Evolutionary conservation across 805 yeast genomes (phyloP).

Genomic region (Saccharomycodes ludwigii): DNA sequence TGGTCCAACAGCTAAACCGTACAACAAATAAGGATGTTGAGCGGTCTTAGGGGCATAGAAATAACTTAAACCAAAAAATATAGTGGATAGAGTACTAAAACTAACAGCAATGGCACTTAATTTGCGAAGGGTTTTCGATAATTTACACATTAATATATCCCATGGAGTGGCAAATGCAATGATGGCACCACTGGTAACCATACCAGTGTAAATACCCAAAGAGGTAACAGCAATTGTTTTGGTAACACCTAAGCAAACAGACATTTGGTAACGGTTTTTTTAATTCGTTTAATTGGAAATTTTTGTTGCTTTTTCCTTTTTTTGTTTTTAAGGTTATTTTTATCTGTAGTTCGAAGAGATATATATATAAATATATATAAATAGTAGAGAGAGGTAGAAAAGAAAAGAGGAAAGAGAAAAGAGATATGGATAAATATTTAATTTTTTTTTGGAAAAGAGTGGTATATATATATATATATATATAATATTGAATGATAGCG

Average conservation of each 20-base stretch:
- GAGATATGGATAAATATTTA: too few relatives aligned
- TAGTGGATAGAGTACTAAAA: constrained; percentile 37
- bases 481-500: too few relatives aligned
- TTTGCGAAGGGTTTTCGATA: constrained; percentile 9
- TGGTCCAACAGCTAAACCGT: constrained; percentile 30
- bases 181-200: constrained; percentile 24
- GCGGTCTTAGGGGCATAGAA: constrained; percentile 39
- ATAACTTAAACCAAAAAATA: constrained; percentile 44
- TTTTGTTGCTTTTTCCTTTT: too few relatives aligned
- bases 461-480: too few relatives aligned
- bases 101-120: constrained; percentile 18
- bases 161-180: constrained; percentile 20
- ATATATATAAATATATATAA: too few relatives aligned
- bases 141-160: constrained; percentile 14
- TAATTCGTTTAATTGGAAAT: too few relatives aligned
- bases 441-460: too few relatives aligned
- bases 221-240: constrained; percentile 56
- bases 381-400: too few relatives aligned
- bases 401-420: too few relatives aligned
- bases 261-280: too few relatives aligned
- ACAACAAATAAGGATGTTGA: constrained; percentile 64
- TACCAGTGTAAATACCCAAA: constrained; percentile 50
- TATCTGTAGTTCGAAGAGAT: too few relatives aligned
- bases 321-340: too few relatives aligned
- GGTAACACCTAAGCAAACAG: constrained; percentile 41